Percentiles rank a stretch among this genome's conserved stretches.
Evolutionary conservation across 192 early-diverging fungal genomes (phyloP).

Genomic region (Gryganskiella cystojenkinii): DNA sequence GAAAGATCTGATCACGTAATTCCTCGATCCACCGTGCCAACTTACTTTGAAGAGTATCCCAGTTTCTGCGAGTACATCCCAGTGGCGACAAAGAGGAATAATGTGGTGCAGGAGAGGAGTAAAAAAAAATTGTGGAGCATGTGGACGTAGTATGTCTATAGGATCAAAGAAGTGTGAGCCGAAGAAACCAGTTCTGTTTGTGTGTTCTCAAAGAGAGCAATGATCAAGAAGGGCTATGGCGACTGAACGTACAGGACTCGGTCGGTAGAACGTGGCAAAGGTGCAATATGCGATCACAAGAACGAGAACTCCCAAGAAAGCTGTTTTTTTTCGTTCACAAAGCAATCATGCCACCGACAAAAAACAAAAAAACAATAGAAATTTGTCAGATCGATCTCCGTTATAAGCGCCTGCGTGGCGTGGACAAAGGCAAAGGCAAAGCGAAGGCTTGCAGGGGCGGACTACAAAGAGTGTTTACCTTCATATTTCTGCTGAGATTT

Average conservation of each 20-base stretch:
- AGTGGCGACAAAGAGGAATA: conserved; percentile 64
- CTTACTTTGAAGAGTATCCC: conserved; percentile 65
- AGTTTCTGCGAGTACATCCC: conserved; percentile 70
- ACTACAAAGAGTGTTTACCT: conserved; percentile 55
- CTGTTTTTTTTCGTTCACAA: conserved; percentile 2
- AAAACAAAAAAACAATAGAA: background rate
- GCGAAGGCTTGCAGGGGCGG: background rate
- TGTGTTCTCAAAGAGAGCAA: no score
- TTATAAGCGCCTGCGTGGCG: no score
- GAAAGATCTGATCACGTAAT: background rate
- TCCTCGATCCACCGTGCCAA: background rate
- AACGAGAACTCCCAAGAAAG: conserved; percentile 41
- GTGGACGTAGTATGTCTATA: conserved; percentile 40
- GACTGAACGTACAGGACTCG: conserved; percentile 53
- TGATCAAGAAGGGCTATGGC: background rate
- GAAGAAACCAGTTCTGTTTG: no score
- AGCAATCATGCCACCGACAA: no score
- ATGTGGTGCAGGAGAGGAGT: conserved; percentile 44
- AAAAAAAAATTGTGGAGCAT: conserved; percentile 52
- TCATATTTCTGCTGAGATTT: conserved; percentile 80
- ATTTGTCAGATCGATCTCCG: no score
- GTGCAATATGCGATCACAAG: conserved; percentile 56
- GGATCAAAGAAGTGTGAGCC: no score
- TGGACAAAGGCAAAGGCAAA: background rate
- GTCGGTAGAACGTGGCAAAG: conserved; percentile 62